Percentiles rank a stretch among this genome's conserved stretches.
Conservation (phyloP, 345 rosid species). For the Raphanus raphanistrum region DNA sequence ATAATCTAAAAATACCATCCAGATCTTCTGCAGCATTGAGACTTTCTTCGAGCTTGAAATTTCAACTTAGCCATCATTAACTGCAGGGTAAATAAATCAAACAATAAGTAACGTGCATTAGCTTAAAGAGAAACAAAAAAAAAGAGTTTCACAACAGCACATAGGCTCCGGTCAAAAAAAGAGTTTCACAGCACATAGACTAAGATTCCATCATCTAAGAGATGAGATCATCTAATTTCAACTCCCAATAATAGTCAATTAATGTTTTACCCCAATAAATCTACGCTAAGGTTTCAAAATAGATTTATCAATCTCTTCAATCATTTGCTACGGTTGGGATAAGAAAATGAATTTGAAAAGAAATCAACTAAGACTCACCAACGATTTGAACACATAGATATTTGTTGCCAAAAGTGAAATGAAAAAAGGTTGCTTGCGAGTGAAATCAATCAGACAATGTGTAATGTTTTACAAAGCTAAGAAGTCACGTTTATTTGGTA, state of each 20-base stretch:
- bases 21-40: slow-evolving; percentile 61
- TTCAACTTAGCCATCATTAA: slow-evolving; percentile 55
- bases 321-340: neutral
- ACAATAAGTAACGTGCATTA: too few relatives aligned
- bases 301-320: neutral
- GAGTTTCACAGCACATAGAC: too few relatives aligned
- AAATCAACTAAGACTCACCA: neutral
- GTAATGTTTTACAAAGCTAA: too few relatives aligned
- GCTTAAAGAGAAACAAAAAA: too few relatives aligned
- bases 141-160: too few relatives aligned
- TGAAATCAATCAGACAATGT: neutral
- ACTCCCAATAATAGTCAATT: too few relatives aligned
- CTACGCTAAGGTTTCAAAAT: neutral
- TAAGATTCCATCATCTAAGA: too few relatives aligned
- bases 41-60: slow-evolving; percentile 53
- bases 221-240: too few relatives aligned
- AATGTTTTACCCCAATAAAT: too few relatives aligned
- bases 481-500: too few relatives aligned
- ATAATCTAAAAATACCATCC: slow-evolving; percentile 49
- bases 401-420: neutral
- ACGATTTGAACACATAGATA: neutral
- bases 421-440: neutral
- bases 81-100: too few relatives aligned
- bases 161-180: too few relatives aligned
- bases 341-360: neutral